phyloP scores from a whole-genome alignment of 2,329 filamentous ascomycete genomes.

The Colletotrichum shisoi region DNA sequence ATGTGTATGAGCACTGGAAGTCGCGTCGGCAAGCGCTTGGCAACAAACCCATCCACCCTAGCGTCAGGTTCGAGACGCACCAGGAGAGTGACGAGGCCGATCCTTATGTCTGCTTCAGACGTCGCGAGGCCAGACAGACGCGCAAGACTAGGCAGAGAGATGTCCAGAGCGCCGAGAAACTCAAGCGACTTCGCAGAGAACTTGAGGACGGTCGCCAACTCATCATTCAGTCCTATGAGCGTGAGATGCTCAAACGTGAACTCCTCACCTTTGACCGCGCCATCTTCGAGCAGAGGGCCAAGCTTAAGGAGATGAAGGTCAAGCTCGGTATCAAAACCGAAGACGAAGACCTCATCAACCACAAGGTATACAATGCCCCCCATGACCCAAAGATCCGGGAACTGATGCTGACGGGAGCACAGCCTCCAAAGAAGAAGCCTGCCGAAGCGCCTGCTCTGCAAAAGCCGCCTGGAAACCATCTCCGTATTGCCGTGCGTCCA shows the following conservation, averaged over 20 bases:
- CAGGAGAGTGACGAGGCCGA: conserved; percentile 95
- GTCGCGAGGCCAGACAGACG: conserved; percentile 90
- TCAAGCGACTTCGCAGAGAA: conserved; percentile 89
- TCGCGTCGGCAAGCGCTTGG: conserved; percentile 69
- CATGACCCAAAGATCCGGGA: conserved; percentile 26
- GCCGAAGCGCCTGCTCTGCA: conserved; percentile 68
- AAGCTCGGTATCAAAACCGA: conserved; percentile 88
- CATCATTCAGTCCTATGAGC: conserved; percentile 77
- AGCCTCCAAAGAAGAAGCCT: conserved; percentile 76
- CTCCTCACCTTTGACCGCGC: conserved; percentile 76
- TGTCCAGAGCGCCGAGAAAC: conserved; percentile 91
- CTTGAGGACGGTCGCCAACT: conserved; percentile 87
- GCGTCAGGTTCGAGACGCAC: conserved; percentile 91
- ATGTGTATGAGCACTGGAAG: conserved; percentile 92
- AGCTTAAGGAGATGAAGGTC: conserved; percentile 87
- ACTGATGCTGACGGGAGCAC: conserved; percentile 49
- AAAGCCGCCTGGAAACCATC: conserved; percentile 68
- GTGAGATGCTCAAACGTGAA: conserved; percentile 81
- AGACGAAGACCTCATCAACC: conserved; percentile 93
- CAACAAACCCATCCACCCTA: conserved; percentile 77
- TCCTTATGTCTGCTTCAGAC: conserved; percentile 96
- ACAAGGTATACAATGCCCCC: conserved; percentile 70
- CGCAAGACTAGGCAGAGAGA: conserved; percentile 94
- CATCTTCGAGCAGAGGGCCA: conserved; percentile 82
- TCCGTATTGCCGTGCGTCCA: conserved; percentile 73